These are phyloP conservation scores for Chenopodium berlandieri DNA, from an alignment of 148 eudicot species.

Conservation along the genomic window DNA sequence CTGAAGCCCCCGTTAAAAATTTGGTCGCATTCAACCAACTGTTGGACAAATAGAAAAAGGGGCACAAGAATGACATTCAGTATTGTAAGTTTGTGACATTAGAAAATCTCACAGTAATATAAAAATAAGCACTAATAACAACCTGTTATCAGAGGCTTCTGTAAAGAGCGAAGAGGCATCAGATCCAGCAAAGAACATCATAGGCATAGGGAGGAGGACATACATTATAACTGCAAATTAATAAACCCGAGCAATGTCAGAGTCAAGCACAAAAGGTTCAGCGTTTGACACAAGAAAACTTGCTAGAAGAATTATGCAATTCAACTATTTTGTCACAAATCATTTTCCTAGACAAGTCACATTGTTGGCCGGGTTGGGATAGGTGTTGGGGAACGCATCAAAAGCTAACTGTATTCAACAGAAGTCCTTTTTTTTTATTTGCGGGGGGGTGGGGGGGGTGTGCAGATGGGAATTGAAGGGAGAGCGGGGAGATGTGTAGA, in stretches of 20 bases:
- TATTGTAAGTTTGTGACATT: background rate
- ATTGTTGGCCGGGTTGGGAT: background rate
- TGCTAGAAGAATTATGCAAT: background rate
- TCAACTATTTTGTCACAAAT: background rate
- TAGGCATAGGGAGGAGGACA: conserved; percentile 91
- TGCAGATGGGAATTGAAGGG: too few relatives aligned
- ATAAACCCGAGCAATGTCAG: conserved; percentile 6
- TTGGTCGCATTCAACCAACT: conserved; percentile 87
- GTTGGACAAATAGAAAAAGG: conserved; percentile 27
- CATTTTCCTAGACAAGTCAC: background rate
- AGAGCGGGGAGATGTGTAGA: background rate
- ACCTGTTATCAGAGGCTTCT: conserved; percentile 76
- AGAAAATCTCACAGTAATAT: background rate
- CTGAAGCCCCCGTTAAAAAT: conserved; percentile 85
- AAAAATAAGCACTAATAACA: conserved; percentile 6
- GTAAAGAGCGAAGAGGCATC: conserved; percentile 62
- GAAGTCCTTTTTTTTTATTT: background rate
- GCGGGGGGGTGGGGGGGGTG: background rate
- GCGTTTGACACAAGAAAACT: background rate
- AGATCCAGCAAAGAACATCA: conserved; percentile 85
- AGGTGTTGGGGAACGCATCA: background rate
- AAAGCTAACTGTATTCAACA: too few relatives aligned
- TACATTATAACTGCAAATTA: conserved; percentile 76
- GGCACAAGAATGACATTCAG: background rate
- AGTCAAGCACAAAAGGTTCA: background rate